Evolutionary conservation across 192 early-diverging fungal species (phyloP).

Genomic region (Coemansia sp.): DNA sequence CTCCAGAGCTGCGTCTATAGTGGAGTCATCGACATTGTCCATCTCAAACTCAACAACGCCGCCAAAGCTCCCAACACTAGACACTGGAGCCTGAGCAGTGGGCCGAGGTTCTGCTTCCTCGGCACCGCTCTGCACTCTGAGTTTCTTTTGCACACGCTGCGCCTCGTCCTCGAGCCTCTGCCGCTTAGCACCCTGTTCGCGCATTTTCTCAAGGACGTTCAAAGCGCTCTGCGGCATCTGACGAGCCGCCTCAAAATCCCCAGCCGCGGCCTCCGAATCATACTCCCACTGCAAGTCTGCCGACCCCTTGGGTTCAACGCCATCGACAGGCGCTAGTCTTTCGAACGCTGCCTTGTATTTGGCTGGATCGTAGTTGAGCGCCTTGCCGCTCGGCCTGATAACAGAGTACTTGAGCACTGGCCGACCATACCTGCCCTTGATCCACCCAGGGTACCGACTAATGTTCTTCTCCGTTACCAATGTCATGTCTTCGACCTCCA

Average conservation of each 20-base stretch:
- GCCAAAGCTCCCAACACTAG: neutral
- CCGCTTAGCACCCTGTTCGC: conserved; percentile 2
- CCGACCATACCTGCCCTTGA: conserved; percentile 69
- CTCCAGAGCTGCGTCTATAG: conserved; percentile 9
- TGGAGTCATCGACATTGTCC: neutral
- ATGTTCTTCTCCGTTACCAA: conserved; percentile 74
- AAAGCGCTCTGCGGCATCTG: conserved; percentile 23
- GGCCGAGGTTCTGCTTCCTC: neutral
- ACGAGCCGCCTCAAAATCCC: conserved; percentile 31
- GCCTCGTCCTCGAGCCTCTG: conserved; percentile 18
- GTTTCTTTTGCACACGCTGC: conserved; percentile 15
- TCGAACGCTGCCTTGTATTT: conserved; percentile 69
- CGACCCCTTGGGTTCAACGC: conserved; percentile 22
- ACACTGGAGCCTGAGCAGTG: neutral
- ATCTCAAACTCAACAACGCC: conserved; percentile 5
- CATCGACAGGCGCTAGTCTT: conserved; percentile 40
- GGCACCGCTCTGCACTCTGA: conserved; percentile 2
- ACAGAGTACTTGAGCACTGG: conserved; percentile 74
- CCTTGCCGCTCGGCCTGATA: conserved; percentile 59
- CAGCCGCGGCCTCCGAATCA: conserved; percentile 11
- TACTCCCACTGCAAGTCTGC: conserved; percentile 53
- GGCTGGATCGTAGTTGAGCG: conserved; percentile 69
- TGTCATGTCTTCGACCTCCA: conserved; percentile 68
- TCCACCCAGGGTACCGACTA: conserved; percentile 69
- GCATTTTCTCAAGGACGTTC: conserved; percentile 9